These are phyloP conservation scores for Hamamelis virginiana DNA, from an alignment of 164 flowering plant species.

Conservation along the genomic window DNA sequence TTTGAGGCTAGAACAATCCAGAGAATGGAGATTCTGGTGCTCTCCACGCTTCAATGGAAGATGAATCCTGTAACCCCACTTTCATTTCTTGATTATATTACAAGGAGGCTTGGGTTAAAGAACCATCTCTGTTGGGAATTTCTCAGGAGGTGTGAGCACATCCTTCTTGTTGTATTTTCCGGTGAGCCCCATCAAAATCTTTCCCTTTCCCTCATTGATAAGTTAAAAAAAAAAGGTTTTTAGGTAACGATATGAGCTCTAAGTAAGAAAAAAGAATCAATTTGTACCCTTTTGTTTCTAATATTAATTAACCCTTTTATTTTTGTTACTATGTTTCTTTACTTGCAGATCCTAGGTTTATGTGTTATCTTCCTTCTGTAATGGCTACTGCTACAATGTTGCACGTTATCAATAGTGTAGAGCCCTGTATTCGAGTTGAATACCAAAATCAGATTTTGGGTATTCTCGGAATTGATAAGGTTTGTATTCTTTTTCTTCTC, in stretches of 20 bases:
- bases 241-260: no score
- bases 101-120: conserved; percentile 59
- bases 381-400: conserved; percentile 58
- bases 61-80: conserved; percentile 84
- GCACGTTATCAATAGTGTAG: conserved; percentile 34
- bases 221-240: not conserved
- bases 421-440: conserved; percentile 32
- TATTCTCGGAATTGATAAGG: conserved; percentile 48
- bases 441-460: conserved; percentile 39
- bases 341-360: conserved; percentile 51
- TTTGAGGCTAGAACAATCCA: conserved; percentile 83
- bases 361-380: conserved; percentile 50
- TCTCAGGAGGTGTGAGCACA: conserved; percentile 46
- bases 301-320: not conserved
- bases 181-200: conserved; percentile 36
- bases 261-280: not conserved
- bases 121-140: conserved; percentile 52
- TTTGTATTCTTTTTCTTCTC: conserved; percentile 2
- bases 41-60: conserved; percentile 79
- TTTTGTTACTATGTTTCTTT: not conserved
- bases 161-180: conserved; percentile 48
- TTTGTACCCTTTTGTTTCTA: not conserved
- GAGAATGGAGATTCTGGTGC: conserved; percentile 82
- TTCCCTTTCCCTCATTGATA: not conserved
- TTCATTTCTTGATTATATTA: conserved; percentile 68